Evolutionary conservation across 306 rosid genomes (phyloP).

Genomic region (Pterocarpus macrocarpus): DNA sequence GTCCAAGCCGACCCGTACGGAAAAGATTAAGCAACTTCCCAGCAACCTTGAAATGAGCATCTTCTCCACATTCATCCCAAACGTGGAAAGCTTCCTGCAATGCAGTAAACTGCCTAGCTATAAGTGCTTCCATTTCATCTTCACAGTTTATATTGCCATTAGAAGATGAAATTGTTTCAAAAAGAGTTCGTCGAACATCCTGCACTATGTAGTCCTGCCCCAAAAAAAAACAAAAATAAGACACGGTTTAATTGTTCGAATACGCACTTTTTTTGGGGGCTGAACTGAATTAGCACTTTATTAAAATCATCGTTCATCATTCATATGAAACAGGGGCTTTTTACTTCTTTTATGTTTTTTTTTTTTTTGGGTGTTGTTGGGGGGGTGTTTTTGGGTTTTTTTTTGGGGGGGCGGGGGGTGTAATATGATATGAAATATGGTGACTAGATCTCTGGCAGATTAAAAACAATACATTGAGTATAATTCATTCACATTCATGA

Average conservation of each 20-base stretch:
- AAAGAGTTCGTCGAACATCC: conserved; percentile 66
- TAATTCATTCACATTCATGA: neutral
- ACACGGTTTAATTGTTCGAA: no score
- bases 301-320: no score
- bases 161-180: conserved; percentile 61
- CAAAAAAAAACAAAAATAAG: no score
- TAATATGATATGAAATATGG: neutral
- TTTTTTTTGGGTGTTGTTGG: no score
- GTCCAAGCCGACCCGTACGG: conserved; percentile 87
- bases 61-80: conserved; percentile 51
- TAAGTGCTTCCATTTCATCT: conserved; percentile 58
- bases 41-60: conserved; percentile 60
- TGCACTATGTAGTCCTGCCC: conserved; percentile 72
- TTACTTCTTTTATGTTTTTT: no score
- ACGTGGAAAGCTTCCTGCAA: conserved; percentile 65
- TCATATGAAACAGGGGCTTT: no score
- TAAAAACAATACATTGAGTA: neutral
- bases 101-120: conserved; percentile 58
- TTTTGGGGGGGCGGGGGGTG: no score
- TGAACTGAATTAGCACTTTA: no score
- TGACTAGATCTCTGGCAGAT: neutral
- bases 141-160: conserved; percentile 59
- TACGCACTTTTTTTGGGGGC: no score
- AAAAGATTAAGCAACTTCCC: conserved; percentile 76
- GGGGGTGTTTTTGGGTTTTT: no score